Evolutionary conservation across 805 yeast species (phyloP).

Genomic region (Metschnikowia sp.): DNA sequence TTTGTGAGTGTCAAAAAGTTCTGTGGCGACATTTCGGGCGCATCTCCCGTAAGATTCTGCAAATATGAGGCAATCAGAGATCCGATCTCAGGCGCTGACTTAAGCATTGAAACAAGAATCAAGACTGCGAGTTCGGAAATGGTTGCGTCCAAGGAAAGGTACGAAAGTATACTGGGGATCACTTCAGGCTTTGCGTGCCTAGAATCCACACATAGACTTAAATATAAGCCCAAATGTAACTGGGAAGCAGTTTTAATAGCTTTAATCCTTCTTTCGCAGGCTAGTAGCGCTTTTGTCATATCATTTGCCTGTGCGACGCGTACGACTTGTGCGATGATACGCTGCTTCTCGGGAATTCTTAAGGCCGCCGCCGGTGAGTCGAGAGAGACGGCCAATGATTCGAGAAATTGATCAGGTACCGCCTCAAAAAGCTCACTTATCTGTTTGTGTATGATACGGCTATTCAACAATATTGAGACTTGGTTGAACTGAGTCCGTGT

Average conservation of each 20-base stretch:
- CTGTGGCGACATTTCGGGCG: neutral
- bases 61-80: neutral
- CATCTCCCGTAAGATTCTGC: neutral
- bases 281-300: too few relatives aligned
- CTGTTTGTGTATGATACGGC: neutral
- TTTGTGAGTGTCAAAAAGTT: conserved; percentile 1
- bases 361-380: too few relatives aligned
- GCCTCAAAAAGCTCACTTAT: too few relatives aligned
- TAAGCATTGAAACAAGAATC: neutral
- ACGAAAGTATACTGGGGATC: conserved; percentile 1
- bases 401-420: too few relatives aligned
- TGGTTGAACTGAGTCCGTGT: neutral
- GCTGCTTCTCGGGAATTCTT: too few relatives aligned
- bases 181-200: neutral
- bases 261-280: neutral
- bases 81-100: neutral
- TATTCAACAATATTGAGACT: neutral
- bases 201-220: conserved; percentile 1
- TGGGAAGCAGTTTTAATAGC: neutral
- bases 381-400: too few relatives aligned
- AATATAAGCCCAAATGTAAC: conserved; percentile 6
- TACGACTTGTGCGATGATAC: too few relatives aligned
- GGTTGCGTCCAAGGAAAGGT: neutral
- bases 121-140: neutral
- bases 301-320: too few relatives aligned